Base-by-base conservation (phyloP, 225 moss, liverwort and hornwort genomes). In the Bryum argenteum region DNA sequence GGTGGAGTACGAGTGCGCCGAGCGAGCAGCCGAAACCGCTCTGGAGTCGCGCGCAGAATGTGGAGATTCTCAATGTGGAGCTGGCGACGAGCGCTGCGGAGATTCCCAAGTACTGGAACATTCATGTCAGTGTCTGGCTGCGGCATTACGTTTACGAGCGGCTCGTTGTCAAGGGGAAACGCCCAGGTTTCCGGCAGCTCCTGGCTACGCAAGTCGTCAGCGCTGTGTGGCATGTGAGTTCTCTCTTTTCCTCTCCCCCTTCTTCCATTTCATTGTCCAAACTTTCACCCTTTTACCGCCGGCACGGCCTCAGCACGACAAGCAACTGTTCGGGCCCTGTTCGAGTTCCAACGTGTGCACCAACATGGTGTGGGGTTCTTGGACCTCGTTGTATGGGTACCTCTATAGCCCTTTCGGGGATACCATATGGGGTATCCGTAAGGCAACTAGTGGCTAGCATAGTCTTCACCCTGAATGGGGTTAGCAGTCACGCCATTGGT, bases 101-200 rank as follows among this genome's bases (percentile, higher is more conserved):
- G 74, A 75, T 91, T 63, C 96, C 96, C 0, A 80, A 83, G 40
- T 85, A 85, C 18, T 96, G 96, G 96, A 96, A 96, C 23, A 91
- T 96, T n/a, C 92, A 89, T 48, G 92, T 92, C 58, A 92, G 92
- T 72, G 87, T 90, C 48, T 94, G 94, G 94, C 79, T 94, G 58
- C 85, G 94, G 42, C 81, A 94, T 72, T 94, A 95, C 60, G 95
- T 95, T 16, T 95, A 95, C 15, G 92, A 92, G 69, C 87, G 95
- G 47, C 58, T 90, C 54, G 54, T 77, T 50, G 78, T 83, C 4
- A 84, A 76, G 44, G 95, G 90, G 8, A 58, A 82, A 75, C 88
- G 81, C 61, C 73, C 92, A 65, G 90, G 90, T 75, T 95, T 95
- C 38, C 72, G 64, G 55, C 89, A 92, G 76, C 78, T 95, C 7